Evolutionary conservation across 192 early-diverging fungal species (phyloP), one percentile per base, ranked within the genome.

Genomic region (Kappamyces sp.): DNA sequence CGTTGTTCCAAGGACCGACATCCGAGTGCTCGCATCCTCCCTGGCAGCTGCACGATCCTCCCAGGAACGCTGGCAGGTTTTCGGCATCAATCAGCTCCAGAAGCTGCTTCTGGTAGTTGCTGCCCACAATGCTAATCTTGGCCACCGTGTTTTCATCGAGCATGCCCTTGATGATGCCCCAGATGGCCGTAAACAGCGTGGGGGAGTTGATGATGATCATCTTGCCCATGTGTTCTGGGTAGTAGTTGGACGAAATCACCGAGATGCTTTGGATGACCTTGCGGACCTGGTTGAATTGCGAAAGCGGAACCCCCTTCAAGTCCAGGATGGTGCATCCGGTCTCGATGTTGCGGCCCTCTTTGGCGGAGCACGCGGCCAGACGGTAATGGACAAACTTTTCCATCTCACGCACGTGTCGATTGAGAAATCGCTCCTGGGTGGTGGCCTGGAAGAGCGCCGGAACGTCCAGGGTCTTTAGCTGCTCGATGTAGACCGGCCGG

Each of bases 121-220:
- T 35, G 15, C 79, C 75, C 2, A 77, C 58, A 44, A 81, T 72
- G 42, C 58, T 65, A 54, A 81, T 81, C 51, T 81, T 81, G 53
- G 66, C 68, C 36, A 76, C 74, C n/a, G 79, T 81, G 31, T 66
- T 71, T 64, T 76, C 74, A 40, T 81, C 79, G 34, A 81, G 66
- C 53, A 81, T 63, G 4, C 58, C 63, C 67, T 75, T 81, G n/a
- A 77, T 66, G 33, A 81, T 44, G 0, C 67, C 12, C 73, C 73
- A 81, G 10, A 77, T 69, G 40, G 69, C 40, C 36, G 74, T 67
- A 78, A 98, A 98, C 47, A 93, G 82, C 55, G 77, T 83, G 4
- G 95, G 95, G 50, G 90, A 86, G 69, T 98, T 98, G 66, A 98
- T 90, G 40, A 98, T 82, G 61, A 86, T 96, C 54, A 95, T 88